Percentiles rank a stretch among this genome's conserved stretches.
Conservation (phyloP, 805 yeast genomes). For the Wickerhamiella hasegawae region DNA sequence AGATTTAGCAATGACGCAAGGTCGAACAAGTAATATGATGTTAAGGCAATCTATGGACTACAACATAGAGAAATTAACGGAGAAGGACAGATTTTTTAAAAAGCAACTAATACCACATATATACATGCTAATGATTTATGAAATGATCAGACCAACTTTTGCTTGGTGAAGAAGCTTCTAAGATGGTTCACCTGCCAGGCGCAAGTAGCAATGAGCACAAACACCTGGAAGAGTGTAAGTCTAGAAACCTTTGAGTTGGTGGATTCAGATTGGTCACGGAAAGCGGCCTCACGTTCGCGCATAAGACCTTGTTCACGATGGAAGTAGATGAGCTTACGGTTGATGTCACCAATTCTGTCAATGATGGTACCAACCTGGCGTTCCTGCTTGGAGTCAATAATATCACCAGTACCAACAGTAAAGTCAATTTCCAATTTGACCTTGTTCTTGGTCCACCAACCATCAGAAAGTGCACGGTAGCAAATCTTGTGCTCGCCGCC, state of each 20-base stretch:
- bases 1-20: no score
- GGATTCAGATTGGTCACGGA: slow-evolving; percentile 62
- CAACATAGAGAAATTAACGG: no score
- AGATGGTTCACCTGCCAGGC: slow-evolving; percentile 62
- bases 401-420: slow-evolving; percentile 47
- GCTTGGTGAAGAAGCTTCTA: slow-evolving; percentile 72
- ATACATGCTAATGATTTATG: slow-evolving; percentile 8
- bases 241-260: slow-evolving; percentile 57
- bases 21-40: no score
- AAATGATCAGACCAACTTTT: slow-evolving; percentile 72
- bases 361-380: slow-evolving; percentile 37
- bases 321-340: slow-evolving; percentile 39
- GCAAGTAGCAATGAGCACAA: slow-evolving; percentile 54
- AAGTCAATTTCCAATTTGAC: slow-evolving; percentile 65
- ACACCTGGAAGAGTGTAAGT: slow-evolving; percentile 60
- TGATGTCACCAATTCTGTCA: slow-evolving; percentile 39
- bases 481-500: slow-evolving; percentile 79
- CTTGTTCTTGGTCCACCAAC: slow-evolving; percentile 44
- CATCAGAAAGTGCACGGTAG: slow-evolving; percentile 39
- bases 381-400: slow-evolving; percentile 46
- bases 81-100: no score
- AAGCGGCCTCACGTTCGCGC: slow-evolving; percentile 49
- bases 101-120: background rate
- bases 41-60: no score
- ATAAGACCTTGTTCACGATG: slow-evolving; percentile 50